Conservation (phyloP, 148 eudicot species). For the Persicaria maculosa region DNA sequence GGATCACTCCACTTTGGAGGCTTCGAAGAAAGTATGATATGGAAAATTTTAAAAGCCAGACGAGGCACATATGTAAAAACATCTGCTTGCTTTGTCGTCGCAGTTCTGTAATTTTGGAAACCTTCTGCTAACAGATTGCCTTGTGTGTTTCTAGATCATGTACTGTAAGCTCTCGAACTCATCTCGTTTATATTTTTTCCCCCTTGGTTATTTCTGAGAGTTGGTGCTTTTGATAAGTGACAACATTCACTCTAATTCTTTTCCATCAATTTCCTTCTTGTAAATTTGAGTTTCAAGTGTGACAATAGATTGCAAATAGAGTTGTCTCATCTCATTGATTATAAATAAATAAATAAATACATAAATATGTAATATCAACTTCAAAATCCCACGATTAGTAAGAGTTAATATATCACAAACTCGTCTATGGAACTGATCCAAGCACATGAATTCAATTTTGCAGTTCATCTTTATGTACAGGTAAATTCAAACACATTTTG, state of each 20-base stretch:
- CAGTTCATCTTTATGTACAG: conserved; percentile 1
- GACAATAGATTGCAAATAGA: too few relatives aligned
- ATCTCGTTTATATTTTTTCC: neutral
- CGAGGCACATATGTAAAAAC: neutral
- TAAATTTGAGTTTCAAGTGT: too few relatives aligned
- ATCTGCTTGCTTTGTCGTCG: neutral
- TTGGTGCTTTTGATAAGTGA: neutral
- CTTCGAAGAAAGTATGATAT: neutral
- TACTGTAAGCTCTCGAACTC: neutral
- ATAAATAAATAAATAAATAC: too few relatives aligned
- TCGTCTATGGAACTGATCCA: neutral
- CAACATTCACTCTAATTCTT: neutral
- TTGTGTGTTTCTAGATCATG: conserved; percentile 7
- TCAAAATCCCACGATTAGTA: too few relatives aligned
- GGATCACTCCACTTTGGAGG: neutral
- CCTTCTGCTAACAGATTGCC: neutral
- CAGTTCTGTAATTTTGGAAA: conserved; percentile 3
- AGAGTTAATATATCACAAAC: neutral
- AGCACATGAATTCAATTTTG: neutral
- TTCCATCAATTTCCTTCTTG: too few relatives aligned
- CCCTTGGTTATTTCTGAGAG: neutral
- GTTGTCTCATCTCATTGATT: neutral
- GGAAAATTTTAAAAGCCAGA: neutral
- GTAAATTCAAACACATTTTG: neutral
- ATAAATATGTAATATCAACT: too few relatives aligned